Base-by-base conservation (phyloP, 345 rosid genomes). In the Rhodamnia rubescens region DNA sequence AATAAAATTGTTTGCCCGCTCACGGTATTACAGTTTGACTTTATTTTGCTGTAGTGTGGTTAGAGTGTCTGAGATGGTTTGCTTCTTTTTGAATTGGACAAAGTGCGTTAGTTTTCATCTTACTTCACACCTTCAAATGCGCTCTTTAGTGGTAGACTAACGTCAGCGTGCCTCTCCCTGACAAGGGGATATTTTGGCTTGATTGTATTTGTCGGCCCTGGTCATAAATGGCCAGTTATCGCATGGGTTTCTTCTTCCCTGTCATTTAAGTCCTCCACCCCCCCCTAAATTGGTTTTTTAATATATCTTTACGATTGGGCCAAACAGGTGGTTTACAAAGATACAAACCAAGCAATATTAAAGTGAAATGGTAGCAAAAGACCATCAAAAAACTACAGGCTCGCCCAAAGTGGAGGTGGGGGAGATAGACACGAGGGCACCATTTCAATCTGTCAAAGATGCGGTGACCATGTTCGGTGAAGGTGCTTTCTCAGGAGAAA, bases 371-470 rank as follows among this genome's bases (percentile, higher is more conserved):
- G 98, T 92, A 86, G 94, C 95, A 40, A 95, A 91, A 88, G 97
- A 92, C 80, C 90, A 89, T 36, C 89, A 86, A 87, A 92, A 85
- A 88, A 78, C 91, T 56, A 89, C 91, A 52, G 94, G 89, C 75
- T 91, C 97, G 83, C 92, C 94, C 54, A 94, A 89, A 85, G 96
- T 86, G 85, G 98, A 94, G 93, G 97, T 97, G 90, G 99, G 99
- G 13, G 99, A 97, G 94, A 91, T 97, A 83, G 99, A 97, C 90
- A 95, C 98, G 52, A 97, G 98, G 22, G 94, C 98, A 85, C 99
- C 99, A 82, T 97, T 97, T 92, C 98, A 95, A 84, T 97, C 98
- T 7, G 99, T 97, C 84, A 97, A 95, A 90, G 98, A 97, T 93
- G 99, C 98, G 1, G 98, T 97, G 80, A 89, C 88, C 18, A 94